Base-by-base conservation (phyloP, 2,329 filamentous ascomycete genomes). In the Pseudogymnoascus sp. region DNA sequence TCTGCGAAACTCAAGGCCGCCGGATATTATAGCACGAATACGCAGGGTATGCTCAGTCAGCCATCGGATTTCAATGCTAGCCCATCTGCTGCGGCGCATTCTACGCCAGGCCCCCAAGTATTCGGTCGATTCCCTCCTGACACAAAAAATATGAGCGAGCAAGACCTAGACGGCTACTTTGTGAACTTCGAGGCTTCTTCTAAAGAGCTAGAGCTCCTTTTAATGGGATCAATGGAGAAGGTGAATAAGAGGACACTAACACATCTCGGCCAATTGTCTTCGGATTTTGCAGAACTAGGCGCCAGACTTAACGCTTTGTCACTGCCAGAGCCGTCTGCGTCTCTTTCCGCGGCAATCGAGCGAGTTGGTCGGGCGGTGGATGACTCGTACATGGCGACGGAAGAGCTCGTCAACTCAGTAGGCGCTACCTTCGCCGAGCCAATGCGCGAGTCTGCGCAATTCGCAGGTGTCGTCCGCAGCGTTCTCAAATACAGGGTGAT, bases 221-320 rank as follows among this genome's bases (percentile, higher is more conserved):
- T 99, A 2, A 92, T 90, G 70, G 95, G 95, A 0, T 92, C 91
- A 5, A 96, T 99, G 80, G 96, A 99, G 74, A 97, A 96, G 75
- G 92, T 97, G 66, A 99, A 97, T 71, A 86, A 93, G 33, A 85
- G 95, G 37, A 92, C 93, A 5, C 79, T 99, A 6, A 90, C 87
- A 65, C 95, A 99, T 71, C 77, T 97, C 9, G 90, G 90, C 13
- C 87, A 89, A 4, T 80, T 97, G 59, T 91, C 91, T 2, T 84
- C 91, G 4, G 95, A 99, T 73, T 82, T 97, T 65, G 91, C 92
- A 68, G 95, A 99, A 72, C 82, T 99, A 7, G 95, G 95, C 7
- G 95, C 93, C n/a, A 85, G 92, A 65, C 97, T 95, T 75, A 99
- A 99, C 71, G 95, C 90, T 0, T 99, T 99, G 75, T 96, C 96